Percentiles rank a stretch among this genome's conserved stretches.
These are phyloP conservation scores for Phaffomyces antillensis DNA, from an alignment of 805 yeast species.

Conservation along the genomic window DNA sequence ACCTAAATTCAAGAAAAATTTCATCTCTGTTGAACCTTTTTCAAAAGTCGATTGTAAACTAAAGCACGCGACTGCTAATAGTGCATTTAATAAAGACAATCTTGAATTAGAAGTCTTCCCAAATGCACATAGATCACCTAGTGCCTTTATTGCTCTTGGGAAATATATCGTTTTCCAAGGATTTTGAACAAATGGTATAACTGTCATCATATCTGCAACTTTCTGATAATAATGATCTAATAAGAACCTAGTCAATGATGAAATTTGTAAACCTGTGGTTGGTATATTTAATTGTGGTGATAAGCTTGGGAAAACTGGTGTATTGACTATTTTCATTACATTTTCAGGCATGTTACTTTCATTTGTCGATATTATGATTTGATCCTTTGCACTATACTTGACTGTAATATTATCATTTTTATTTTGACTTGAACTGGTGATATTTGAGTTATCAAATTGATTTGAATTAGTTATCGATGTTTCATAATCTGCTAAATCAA, in stretches of 20 bases:
- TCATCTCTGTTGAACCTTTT: constrained; percentile 60
- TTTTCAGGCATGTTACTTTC: constrained; percentile 42
- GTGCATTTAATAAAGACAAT: constrained; percentile 69
- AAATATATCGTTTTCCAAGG: constrained; percentile 88
- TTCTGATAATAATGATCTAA: constrained; percentile 64
- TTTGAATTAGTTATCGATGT: neutral
- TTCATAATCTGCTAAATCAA: neutral
- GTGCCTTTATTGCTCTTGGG: constrained; percentile 74
- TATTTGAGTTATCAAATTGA: neutral
- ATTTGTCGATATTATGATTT: constrained; percentile 15
- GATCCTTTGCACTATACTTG: constrained; percentile 4
- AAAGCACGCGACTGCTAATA: constrained; percentile 77
- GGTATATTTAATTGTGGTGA: constrained; percentile 36
- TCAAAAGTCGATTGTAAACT: constrained; percentile 67
- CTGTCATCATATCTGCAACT: constrained; percentile 77
- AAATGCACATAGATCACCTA: constrained; percentile 70
- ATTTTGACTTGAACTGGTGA: neutral
- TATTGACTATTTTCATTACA: constrained; percentile 36
- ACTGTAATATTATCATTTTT: neutral
- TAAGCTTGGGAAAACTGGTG: constrained; percentile 27
- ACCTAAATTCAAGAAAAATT: constrained; percentile 65
- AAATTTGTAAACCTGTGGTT: constrained; percentile 52
- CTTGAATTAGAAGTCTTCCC: constrained; percentile 73
- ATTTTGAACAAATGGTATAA: constrained; percentile 61
- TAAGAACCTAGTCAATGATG: constrained; percentile 65